phyloP scores from a whole-genome alignment of 2,329 filamentous ascomycete genomes.

The Penicillium sp. region DNA sequence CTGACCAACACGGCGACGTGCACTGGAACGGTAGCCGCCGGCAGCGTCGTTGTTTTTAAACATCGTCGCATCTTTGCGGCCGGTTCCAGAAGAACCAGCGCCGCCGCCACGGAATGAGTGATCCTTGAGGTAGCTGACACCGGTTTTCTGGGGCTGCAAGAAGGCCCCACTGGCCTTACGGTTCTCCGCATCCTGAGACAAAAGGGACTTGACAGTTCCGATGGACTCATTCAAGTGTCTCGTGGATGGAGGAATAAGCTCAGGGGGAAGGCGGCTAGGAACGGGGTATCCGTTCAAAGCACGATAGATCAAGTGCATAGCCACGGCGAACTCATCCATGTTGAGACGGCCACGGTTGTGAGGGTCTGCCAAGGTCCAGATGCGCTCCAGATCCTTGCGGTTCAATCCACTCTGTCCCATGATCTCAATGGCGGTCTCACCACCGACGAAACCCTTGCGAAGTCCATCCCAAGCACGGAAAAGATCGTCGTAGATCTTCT shows the following conservation, averaged over 20 bases:
- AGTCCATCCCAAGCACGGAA: constrained; percentile 98
- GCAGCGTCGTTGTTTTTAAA: constrained; percentile 96
- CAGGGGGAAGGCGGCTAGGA: constrained; percentile 82
- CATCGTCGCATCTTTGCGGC: constrained; percentile 90
- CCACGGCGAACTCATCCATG: constrained; percentile 95
- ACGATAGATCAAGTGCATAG: constrained; percentile 98
- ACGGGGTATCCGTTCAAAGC: constrained; percentile 95
- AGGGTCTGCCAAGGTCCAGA: constrained; percentile 94
- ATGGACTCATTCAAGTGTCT: constrained; percentile 92
- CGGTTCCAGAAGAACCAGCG: constrained; percentile 59
- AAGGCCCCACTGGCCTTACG: constrained; percentile 88
- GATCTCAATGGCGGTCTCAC: constrained; percentile 92
- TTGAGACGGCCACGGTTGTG: constrained; percentile 93
- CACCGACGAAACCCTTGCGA: constrained; percentile 86
- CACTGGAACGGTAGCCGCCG: constrained; percentile 90
- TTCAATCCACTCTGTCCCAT: constrained; percentile 94
- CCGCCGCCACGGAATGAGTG: constrained; percentile 80
- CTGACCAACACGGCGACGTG: constrained; percentile 77
- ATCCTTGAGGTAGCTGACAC: constrained; percentile 96
- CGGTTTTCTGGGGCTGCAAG: constrained; percentile 90
- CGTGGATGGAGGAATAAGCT: constrained; percentile 92
- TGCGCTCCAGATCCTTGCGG: constrained; percentile 83
- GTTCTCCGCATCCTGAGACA: constrained; percentile 85
- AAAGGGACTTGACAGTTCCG: constrained; percentile 85
- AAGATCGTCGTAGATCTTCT: constrained; percentile 91